These are phyloP conservation scores for Scorias spongiosa DNA, from an alignment of 2,329 filamentous ascomycete species.

Conservation along the genomic window DNA sequence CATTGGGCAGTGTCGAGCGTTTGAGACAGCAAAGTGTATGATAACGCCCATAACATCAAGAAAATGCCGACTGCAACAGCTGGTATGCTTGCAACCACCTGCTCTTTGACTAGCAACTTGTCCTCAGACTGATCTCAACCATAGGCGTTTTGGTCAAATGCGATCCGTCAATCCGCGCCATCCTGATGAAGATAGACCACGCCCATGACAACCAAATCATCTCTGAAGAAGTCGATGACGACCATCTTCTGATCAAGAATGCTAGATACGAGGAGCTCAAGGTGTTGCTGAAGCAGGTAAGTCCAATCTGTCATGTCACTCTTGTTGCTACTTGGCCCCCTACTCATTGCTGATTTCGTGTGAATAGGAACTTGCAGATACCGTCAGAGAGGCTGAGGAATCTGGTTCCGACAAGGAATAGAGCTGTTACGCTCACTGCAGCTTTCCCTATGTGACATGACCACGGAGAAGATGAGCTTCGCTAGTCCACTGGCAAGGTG, in stretches of 20 bases:
- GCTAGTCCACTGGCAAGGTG: no score
- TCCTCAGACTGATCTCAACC: no score
- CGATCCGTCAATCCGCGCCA: slow-evolving; percentile 77
- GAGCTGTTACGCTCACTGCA: not conserved
- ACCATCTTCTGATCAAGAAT: slow-evolving; percentile 60
- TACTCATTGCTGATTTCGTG: not conserved
- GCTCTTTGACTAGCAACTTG: no score
- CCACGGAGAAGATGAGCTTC: no score
- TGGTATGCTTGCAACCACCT: not conserved
- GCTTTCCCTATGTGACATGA: no score
- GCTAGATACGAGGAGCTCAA: slow-evolving; percentile 56
- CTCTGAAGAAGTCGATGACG: slow-evolving; percentile 66
- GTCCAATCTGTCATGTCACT: slow-evolving; percentile 2
- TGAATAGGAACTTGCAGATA: slow-evolving; percentile 21
- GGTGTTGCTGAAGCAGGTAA: slow-evolving; percentile 50
- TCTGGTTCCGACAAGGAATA: slow-evolving; percentile 17
- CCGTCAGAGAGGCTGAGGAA: slow-evolving; percentile 22
- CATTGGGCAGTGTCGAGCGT: no score
- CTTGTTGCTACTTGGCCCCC: not conserved
- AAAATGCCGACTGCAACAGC: not conserved
- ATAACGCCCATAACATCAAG: no score
- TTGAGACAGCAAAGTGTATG: no score
- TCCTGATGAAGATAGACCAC: slow-evolving; percentile 63
- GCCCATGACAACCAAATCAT: slow-evolving; percentile 54
- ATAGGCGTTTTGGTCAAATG: slow-evolving; percentile 60